Conservation (phyloP, 306 rosid genomes). For the Hippophae tibetana region DNA sequence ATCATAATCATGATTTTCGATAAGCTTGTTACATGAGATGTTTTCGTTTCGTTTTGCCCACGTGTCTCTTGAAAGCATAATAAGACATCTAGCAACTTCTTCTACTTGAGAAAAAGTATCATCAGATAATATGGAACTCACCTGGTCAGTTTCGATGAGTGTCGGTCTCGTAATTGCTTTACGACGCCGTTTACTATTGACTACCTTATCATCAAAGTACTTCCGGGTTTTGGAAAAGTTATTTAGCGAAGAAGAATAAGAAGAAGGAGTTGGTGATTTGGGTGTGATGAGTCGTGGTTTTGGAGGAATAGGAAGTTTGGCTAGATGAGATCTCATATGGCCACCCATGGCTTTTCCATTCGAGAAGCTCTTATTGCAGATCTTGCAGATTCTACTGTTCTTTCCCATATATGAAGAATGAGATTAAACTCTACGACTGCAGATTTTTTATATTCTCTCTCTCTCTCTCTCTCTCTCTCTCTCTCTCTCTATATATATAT, state of each 20-base stretch:
- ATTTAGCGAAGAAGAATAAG: conserved; percentile 10
- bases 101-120: conserved; percentile 4
- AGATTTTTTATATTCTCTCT: not conserved
- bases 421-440: not conserved
- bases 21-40: not conserved
- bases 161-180: conserved; percentile 1
- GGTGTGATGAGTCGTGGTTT: conserved; percentile 8
- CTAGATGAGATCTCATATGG: conserved; percentile 64
- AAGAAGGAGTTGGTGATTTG: not conserved
- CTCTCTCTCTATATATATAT: too few relatives aligned
- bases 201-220: conserved; percentile 5
- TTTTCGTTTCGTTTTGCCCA: conserved; percentile 12
- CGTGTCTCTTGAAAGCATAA: conserved; percentile 31
- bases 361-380: conserved; percentile 40
- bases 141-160: not conserved
- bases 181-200: conserved; percentile 19
- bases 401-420: conserved; percentile 34
- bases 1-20: not conserved
- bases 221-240: not conserved
- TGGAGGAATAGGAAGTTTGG: conserved; percentile 31
- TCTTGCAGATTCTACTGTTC: conserved; percentile 24
- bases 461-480: not conserved
- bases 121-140: conserved; percentile 15
- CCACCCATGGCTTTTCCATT: conserved; percentile 65
- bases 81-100: conserved; percentile 37